Evolutionary conservation across 179 eudicot genomes (phyloP), one percentile per base, ranked within the genome.

Genomic region (Silene noctiflora): DNA sequence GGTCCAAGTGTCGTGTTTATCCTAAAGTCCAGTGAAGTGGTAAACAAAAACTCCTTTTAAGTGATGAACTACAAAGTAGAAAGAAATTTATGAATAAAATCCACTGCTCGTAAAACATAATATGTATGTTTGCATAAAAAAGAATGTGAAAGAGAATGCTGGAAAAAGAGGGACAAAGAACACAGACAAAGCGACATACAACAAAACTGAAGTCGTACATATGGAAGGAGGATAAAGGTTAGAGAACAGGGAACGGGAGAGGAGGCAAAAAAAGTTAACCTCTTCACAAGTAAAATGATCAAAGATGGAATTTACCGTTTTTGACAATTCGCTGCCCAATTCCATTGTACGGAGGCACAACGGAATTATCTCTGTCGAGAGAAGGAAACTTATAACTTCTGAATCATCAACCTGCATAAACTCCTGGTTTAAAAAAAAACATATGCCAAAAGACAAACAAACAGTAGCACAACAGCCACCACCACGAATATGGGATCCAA

Each of bases 321-420:
- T 94, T 24, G 98, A 94, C 63, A 94, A 75, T 79, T 94, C 98
- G 81, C 97, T 91, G 42, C 98, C 98, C 90, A 94, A 86, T 86
- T 94, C 98, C 98, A 94, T 94, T 24, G 98, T 92, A 55, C 98
- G 96, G 70, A 94, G 87, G 84, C 98, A 94, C 81, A 94, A 77
- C 4, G 98, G 98, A 82, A 94, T 92, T 70, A 94, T 94, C 79
- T 94, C 98, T 19, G 98, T 94, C 56, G 94, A 88, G 3, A 95
- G 94, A 79, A 90, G 95, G 73, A 95, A 93, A 83, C 90, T 87
- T 63, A 93, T 88, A 66, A 89, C 95, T 77, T 92, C 96, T 21
- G 97, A 91, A 81, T 91, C 98, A 87, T 92, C 97, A 71, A 89
- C 94, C 98, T 92, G 90, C 62, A 84, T 31, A 21, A 64, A 33